These are phyloP conservation scores for Aspergillus kassunensis DNA, from an alignment of 495 filamentous ascomycete genomes.

Conservation along the genomic window DNA sequence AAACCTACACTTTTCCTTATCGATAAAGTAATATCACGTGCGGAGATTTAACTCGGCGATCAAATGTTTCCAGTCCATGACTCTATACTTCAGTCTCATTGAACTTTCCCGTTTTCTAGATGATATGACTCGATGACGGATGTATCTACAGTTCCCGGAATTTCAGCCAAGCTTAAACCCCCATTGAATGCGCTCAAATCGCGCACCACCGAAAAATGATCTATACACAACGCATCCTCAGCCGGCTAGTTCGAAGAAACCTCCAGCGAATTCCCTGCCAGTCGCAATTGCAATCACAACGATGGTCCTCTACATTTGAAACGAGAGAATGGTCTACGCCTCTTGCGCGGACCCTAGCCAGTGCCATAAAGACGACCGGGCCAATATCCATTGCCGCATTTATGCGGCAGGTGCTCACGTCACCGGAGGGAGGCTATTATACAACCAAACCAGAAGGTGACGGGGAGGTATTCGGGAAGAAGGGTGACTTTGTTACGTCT, in stretches of 20 bases:
- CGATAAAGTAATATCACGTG: too few relatives aligned
- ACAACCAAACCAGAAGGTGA: constrained; percentile 58
- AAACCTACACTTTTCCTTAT: too few relatives aligned
- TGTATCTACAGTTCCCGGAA: background rate
- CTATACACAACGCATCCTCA: constrained; percentile 30
- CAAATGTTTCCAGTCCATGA: too few relatives aligned
- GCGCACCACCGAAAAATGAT: constrained; percentile 32
- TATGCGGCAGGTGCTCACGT: constrained; percentile 97
- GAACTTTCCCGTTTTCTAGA: background rate
- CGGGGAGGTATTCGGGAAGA: constrained; percentile 79
- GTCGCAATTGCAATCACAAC: constrained; percentile 17
- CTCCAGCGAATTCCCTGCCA: constrained; percentile 16
- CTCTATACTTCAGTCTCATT: too few relatives aligned
- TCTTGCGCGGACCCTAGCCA: constrained; percentile 74
- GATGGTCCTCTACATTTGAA: constrained; percentile 37
- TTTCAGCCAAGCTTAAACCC: background rate
- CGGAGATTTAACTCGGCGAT: too few relatives aligned
- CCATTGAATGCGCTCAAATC: background rate
- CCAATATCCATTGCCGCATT: constrained; percentile 88
- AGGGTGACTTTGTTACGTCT: constrained; percentile 94
- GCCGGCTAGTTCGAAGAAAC: constrained; percentile 28
- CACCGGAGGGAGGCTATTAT: constrained; percentile 90
- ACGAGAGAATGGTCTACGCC: constrained; percentile 80
- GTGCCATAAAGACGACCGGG: constrained; percentile 78
- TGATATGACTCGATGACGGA: background rate